Base-by-base conservation (phyloP, 225 moss, liverwort and hornwort genomes). In the Pseudoscleropodium purum region DNA sequence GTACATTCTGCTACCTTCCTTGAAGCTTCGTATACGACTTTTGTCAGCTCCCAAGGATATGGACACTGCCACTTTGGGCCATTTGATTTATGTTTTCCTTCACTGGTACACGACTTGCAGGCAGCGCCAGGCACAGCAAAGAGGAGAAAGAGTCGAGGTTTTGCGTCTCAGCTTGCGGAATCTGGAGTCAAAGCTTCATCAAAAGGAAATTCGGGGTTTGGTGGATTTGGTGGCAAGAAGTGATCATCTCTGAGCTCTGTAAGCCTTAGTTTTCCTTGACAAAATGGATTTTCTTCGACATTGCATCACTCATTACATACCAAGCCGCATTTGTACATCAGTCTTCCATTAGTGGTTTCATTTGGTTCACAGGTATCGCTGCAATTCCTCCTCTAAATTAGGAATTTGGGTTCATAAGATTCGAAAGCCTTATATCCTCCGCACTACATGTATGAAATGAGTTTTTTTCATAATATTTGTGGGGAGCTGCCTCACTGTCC, bases 81-180 rank as follows among this genome's bases (percentile, higher is more conserved):
- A 54, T 63, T 69, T 34, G 18, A 65, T 66, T 20, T 20, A 25
- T 21, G 66, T 68, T 37, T 45, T 83, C 12, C 54, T 54, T 87
- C 10, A 80, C 13, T 49, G 89, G 65, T 16, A 66, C 75, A 61
- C 25, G 87, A 7, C 76, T 81, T 88, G 86, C 93, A 95, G 94
- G 95, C 92, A 47, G 94, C 95, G 39, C 95, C 95, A 43, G 95
- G 95, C 63, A 94, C 95, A 81, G 95, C 95, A 1, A 95, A 94
- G 86, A 92, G 95, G 87, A 95, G 88, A 84, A 94, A 91, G 84
- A 93, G 91, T 70, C 94, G 94, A 43, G 93, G 93, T 52, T 93
- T 95, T 88, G 91, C 92, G 37, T 80, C 93, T 65, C 93, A 95
- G 74, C 93, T 95, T 70, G 92, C 91, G 52, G 89, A 87, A 23